Evolutionary conservation across 2,329 filamentous ascomycete species (phyloP).

Genomic region (Fusarium brachygibbosum): DNA sequence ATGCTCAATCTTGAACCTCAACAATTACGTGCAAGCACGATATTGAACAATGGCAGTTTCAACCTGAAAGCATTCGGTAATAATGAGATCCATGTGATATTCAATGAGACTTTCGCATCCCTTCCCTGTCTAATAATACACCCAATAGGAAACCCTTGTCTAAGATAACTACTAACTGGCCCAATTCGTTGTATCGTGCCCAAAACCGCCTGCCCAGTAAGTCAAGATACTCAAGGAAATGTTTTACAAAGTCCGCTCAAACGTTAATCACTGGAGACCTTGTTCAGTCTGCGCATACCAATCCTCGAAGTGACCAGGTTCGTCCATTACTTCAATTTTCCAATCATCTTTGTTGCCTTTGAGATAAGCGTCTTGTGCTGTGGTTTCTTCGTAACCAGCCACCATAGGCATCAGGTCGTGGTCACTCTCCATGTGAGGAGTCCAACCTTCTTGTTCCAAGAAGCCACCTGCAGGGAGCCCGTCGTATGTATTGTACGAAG

Average conservation of each 20-base stretch:
- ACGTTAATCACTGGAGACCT: slow-evolving; percentile 27
- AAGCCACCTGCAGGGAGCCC: slow-evolving; percentile 21
- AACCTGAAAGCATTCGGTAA: background rate
- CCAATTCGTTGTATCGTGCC: slow-evolving; percentile 26
- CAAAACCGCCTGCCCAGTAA: slow-evolving; percentile 12
- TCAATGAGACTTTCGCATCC: background rate
- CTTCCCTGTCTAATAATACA: slow-evolving; percentile 10
- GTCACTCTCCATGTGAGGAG: slow-evolving; percentile 14
- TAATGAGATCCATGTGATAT: background rate
- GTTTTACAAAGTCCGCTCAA: slow-evolving; percentile 4
- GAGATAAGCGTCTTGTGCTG: slow-evolving; percentile 50
- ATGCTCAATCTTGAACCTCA: background rate
- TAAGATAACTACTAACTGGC: slow-evolving; percentile 24
- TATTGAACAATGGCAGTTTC: background rate
- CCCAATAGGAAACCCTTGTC: slow-evolving; percentile 22
- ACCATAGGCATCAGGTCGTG: slow-evolving; percentile 28
- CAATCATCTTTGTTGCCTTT: slow-evolving; percentile 54
- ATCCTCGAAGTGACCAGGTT: slow-evolving; percentile 50
- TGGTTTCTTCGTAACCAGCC: slow-evolving; percentile 24
- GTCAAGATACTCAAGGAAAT: slow-evolving; percentile 24
- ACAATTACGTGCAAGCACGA: background rate
- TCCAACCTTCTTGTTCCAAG: slow-evolving; percentile 34
- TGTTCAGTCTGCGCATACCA: slow-evolving; percentile 52
- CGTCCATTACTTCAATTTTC: slow-evolving; percentile 54
- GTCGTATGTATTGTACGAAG: slow-evolving; percentile 26